Conservation (phyloP, 2,329 filamentous ascomycete genomes). For the Alternaria sp. region DNA sequence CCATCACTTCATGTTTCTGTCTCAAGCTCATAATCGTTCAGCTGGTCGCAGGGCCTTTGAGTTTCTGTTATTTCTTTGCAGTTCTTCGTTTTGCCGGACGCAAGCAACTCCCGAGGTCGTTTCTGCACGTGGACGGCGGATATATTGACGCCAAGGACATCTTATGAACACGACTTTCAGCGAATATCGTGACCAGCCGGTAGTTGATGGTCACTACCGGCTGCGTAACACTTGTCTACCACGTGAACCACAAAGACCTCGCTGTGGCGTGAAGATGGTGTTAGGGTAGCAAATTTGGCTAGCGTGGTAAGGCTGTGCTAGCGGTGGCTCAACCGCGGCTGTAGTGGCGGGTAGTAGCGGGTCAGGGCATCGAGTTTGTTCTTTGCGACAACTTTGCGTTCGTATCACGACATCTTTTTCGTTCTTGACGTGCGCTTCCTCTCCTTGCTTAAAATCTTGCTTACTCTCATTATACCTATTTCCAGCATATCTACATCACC, state of each 20-base stretch:
- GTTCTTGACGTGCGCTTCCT: constrained; percentile 11
- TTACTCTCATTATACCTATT: neutral
- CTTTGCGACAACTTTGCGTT: constrained; percentile 20
- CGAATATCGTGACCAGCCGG: neutral
- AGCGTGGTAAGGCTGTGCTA: constrained; percentile 16
- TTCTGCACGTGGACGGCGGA: neutral
- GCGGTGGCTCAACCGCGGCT: constrained; percentile 14
- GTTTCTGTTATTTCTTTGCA: neutral
- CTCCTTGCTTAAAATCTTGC: constrained; percentile 1
- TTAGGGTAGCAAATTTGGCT: neutral
- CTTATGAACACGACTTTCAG: neutral
- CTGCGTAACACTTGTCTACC: constrained; percentile 4
- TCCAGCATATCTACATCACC: neutral
- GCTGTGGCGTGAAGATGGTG: neutral
- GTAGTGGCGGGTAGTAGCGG: constrained; percentile 29
- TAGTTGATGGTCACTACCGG: constrained; percentile 8
- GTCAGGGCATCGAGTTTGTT: constrained; percentile 19
- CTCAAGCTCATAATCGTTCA: neutral
- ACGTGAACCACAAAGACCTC: neutral
- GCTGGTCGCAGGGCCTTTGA: neutral
- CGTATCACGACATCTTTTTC: constrained; percentile 5
- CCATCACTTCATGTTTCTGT: neutral
- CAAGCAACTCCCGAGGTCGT: neutral
- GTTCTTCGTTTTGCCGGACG: neutral
- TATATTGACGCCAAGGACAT: constrained; percentile 1